A percentile compares a stretch with the other conserved stretches of the same genome.
phyloP scores from a whole-genome alignment of 2,329 filamentous ascomycete genomes.

The Hypoxylon sp. region DNA sequence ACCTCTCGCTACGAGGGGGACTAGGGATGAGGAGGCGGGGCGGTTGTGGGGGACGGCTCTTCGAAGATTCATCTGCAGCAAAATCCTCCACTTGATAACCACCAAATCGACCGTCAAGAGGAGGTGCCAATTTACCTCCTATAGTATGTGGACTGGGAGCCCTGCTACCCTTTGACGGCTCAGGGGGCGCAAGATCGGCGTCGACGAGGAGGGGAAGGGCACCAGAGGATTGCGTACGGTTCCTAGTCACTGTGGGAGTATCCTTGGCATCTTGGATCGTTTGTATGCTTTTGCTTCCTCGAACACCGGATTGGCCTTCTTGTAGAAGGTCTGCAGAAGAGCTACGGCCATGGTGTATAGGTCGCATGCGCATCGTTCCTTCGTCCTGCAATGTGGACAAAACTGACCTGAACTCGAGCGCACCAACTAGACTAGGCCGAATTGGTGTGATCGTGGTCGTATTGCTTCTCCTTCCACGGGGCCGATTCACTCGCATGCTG shows the following conservation, averaged over 20 bases:
- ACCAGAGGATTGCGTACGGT: conserved; percentile 59
- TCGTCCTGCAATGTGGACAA: conserved; percentile 86
- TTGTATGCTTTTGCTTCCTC: conserved; percentile 27
- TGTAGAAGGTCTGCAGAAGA: conserved; percentile 69
- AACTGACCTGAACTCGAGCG: conserved; percentile 90
- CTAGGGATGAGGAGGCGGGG: conserved; percentile 59
- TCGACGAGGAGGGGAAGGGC: conserved; percentile 50
- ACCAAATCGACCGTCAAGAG: conserved; percentile 32
- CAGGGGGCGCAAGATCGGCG: conserved; percentile 52
- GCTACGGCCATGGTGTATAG: conserved; percentile 70
- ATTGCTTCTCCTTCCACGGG: conserved; percentile 70
- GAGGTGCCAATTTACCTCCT: conserved; percentile 47
- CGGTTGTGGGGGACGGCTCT: conserved; percentile 41
- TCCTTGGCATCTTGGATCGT: conserved; percentile 29
- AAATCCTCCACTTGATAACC: conserved; percentile 32
- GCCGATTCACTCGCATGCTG: conserved; percentile 88
- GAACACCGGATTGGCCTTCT: conserved; percentile 3
- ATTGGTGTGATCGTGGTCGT: conserved; percentile 84
- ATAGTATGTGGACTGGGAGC: conserved; percentile 40
- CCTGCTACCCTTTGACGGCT: conserved; percentile 46
- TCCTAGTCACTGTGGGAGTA: conserved; percentile 41
- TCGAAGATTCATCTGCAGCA: conserved; percentile 24
- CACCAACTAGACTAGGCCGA: conserved; percentile 90
- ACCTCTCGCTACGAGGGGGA: conserved; percentile 54
- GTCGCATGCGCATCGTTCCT: conserved; percentile 75